These are phyloP conservation scores for Phytophthora tentaculata DNA, from an alignment of 352 stramenopile genomes.

Conservation along the genomic window DNA sequence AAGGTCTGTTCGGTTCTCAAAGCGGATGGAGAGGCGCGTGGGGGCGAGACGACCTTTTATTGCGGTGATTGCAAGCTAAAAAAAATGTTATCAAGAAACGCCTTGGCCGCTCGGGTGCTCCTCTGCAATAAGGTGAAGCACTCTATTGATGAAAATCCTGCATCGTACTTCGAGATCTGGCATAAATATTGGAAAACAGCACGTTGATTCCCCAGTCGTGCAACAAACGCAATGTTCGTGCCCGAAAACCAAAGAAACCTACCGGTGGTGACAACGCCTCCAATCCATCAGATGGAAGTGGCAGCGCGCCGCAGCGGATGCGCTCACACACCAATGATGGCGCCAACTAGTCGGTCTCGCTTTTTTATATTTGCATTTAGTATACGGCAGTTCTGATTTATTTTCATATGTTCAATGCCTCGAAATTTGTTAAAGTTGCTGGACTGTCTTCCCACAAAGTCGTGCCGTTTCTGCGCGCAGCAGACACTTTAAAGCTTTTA, in stretches of 20 bases:
- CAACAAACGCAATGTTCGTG: neutral
- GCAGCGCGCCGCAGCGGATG: too few relatives aligned
- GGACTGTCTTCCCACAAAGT: too few relatives aligned
- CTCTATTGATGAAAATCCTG: neutral
- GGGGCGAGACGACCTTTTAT: constrained; percentile 8
- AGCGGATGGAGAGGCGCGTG: neutral
- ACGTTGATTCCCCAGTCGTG: neutral
- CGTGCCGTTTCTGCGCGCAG: too few relatives aligned
- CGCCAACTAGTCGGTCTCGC: neutral
- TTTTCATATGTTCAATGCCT: neutral
- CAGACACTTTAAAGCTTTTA: too few relatives aligned
- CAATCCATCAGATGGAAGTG: neutral
- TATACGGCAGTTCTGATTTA: neutral
- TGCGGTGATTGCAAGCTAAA: constrained; percentile 12
- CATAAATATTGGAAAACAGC: neutral
- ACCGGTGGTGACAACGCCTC: neutral
- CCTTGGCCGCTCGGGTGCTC: neutral
- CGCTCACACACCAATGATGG: neutral
- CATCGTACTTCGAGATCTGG: neutral
- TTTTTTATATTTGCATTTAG: neutral
- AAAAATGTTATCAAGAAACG: neutral
- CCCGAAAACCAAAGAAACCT: neutral
- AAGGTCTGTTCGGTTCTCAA: constrained; percentile 10
- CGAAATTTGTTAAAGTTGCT: too few relatives aligned
- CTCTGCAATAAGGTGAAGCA: constrained; percentile 22